These are phyloP conservation scores for Pseudogymnoascus sp. DNA, from an alignment of 2,329 filamentous ascomycete species.

Conservation along the genomic window DNA sequence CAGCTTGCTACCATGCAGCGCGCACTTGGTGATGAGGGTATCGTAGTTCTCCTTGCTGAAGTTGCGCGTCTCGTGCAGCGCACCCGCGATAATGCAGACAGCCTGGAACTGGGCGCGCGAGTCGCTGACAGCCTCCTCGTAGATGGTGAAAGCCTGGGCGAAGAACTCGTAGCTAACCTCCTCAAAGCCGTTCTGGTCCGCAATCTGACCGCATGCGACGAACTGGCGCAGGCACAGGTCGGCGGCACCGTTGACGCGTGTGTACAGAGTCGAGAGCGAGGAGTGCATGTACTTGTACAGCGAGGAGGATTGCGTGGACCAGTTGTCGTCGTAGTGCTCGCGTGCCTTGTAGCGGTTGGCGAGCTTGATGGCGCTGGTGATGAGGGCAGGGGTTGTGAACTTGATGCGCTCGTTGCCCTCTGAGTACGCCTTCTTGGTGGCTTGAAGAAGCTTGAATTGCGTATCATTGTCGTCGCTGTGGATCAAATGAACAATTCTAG, in stretches of 20 bases:
- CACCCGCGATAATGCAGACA: constrained; percentile 87
- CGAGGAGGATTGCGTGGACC: constrained; percentile 66
- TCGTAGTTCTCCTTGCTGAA: constrained; percentile 98
- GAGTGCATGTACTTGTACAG: constrained; percentile 96
- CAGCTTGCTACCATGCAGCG: constrained; percentile 91
- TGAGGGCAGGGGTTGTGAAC: constrained; percentile 87
- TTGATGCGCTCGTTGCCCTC: constrained; percentile 94
- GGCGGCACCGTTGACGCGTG: constrained; percentile 73
- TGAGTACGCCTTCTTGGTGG: constrained; percentile 75
- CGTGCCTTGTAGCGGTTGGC: constrained; percentile 82
- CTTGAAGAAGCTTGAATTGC: constrained; percentile 88
- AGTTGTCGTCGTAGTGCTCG: constrained; percentile 78
- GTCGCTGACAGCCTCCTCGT: constrained; percentile 93
- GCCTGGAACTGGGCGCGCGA: constrained; percentile 97
- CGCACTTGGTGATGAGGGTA: constrained; percentile 95
- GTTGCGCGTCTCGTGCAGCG: constrained; percentile 78
- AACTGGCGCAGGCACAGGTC: constrained; percentile 88
- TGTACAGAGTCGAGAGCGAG: constrained; percentile 77
- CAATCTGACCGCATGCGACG: constrained; percentile 84
- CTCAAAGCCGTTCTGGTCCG: constrained; percentile 85
- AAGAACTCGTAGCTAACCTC: constrained; percentile 98
- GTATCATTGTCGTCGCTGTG: constrained; percentile 81
- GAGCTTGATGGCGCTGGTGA: constrained; percentile 84
- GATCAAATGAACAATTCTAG: constrained; percentile 83
- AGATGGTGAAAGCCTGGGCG: constrained; percentile 95